Base-by-base conservation (phyloP, 2,329 filamentous ascomycete species). In the Aspergillus fischeri region DNA sequence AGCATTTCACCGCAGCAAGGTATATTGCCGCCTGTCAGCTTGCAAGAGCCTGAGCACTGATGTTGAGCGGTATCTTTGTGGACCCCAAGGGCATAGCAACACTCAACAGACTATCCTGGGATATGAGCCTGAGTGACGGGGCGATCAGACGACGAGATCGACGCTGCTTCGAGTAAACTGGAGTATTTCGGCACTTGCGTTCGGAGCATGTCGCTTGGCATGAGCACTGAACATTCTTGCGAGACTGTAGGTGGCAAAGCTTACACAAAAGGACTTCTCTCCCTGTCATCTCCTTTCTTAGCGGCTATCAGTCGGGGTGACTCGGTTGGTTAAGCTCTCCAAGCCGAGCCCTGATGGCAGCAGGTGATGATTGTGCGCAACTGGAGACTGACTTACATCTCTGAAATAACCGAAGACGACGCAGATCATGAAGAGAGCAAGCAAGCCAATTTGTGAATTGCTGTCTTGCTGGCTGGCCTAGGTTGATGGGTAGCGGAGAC, bases 401-500 rank as follows among this genome's bases (percentile, higher is more conserved):
- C n/a, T 24, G 20, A 45, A 45, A 45, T 45, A 45, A 11, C 2
- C 1, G 42, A 45, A 10, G 8, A 24, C 8, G n/a, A 24, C 20
- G n/a, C 21, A 24, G 42, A 45, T 47, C 5, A 47, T 24, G 11
- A 24, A 47, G 25, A 24, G 44, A 24, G 21, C 21, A 47, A 24
- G 21, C 44, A 47, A 14, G 7, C 11, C 44, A 3, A 25, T 47
- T 21, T 47, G 21, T 47, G 44, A 24, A 24, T 7, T 47, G 10
- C 24, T 27, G 20, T 20, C 11, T 21, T 47, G 20, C 21, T 47
- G 44, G 44, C 41, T 28, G 41, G 47, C 28, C 38, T 14, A 51
- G n/a, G 4, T 2, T 27, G n/a, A 29, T 25, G n/a, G 29, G 44
- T 47, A 58, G 58, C 58, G 58, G 60, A 62, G 52, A 62, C 55